Evolutionary conservation across 306 rosid species (phyloP).

Genomic region (Senna tora): DNA sequence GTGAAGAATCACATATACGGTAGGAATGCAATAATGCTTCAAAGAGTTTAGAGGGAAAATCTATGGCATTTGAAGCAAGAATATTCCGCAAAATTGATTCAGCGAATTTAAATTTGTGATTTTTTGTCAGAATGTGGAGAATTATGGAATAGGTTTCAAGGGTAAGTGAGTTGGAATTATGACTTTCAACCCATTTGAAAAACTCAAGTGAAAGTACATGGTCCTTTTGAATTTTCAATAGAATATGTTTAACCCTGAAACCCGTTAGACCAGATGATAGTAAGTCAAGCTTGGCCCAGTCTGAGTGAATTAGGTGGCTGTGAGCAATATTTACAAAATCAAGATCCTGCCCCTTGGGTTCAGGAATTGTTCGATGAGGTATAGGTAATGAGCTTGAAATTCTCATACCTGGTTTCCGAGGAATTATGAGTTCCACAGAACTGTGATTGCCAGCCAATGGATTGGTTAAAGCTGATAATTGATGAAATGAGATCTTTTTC

Average conservation of each 20-base stretch:
- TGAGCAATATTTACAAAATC: constrained; percentile 75
- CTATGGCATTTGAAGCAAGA: constrained; percentile 39
- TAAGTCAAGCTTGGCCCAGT: constrained; percentile 67
- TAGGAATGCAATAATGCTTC: constrained; percentile 62
- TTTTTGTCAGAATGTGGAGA: constrained; percentile 75
- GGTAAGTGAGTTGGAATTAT: constrained; percentile 57
- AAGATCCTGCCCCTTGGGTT: constrained; percentile 74
- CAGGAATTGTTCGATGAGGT: constrained; percentile 71
- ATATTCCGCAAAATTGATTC: constrained; percentile 54
- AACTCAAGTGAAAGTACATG: constrained; percentile 70
- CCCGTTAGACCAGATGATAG: constrained; percentile 57
- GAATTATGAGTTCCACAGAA: constrained; percentile 28
- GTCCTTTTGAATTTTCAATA: constrained; percentile 65
- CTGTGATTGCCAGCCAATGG: constrained; percentile 35
- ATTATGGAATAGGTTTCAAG: constrained; percentile 62
- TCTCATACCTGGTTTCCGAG: constrained; percentile 31
- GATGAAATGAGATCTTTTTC: constrained; percentile 41
- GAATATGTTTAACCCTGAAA: constrained; percentile 64
- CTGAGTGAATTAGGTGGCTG: constrained; percentile 74
- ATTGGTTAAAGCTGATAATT: constrained; percentile 46
- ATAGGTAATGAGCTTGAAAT: constrained; percentile 51
- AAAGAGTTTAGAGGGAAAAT: constrained; percentile 57
- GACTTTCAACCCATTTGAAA: constrained; percentile 65
- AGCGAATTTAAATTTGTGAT: constrained; percentile 57
- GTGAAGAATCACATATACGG: constrained; percentile 66